These are phyloP conservation scores for Lactarius deliciosus DNA, from an alignment of 768 basidiomycete genomes.

Conservation along the genomic window DNA sequence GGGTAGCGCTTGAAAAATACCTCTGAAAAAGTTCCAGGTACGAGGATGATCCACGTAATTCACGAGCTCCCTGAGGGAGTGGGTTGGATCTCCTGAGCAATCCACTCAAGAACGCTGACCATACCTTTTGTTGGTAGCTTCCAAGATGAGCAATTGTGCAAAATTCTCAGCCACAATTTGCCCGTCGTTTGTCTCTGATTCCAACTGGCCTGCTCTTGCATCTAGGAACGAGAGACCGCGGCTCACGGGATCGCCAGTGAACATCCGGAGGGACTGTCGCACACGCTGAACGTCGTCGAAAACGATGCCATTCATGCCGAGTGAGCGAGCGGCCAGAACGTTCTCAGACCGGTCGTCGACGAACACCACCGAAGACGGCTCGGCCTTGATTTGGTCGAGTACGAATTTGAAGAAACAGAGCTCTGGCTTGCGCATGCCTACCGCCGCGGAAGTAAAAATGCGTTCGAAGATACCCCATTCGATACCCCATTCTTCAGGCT, in stretches of 20 bases:
- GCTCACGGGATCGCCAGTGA: conserved; percentile 47
- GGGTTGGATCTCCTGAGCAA: not conserved
- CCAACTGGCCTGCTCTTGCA: conserved; percentile 41
- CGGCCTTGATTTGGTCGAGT: conserved; percentile 43
- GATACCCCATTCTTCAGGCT: conserved; percentile 48
- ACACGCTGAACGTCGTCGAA: conserved; percentile 46
- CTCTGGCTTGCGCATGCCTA: conserved; percentile 56
- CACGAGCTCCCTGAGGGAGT: conserved; percentile 42
- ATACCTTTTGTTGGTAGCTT: conserved; percentile 48
- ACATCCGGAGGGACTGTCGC: conserved; percentile 46
- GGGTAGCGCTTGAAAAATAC: conserved; percentile 38
- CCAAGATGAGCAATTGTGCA: conserved; percentile 57
- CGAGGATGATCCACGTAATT: conserved; percentile 40
- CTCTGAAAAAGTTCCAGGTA: conserved; percentile 58
- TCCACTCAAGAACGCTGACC: conserved; percentile 11
- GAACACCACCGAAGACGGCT: conserved; percentile 51
- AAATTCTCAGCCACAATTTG: conserved; percentile 51
- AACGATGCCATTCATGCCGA: conserved; percentile 56
- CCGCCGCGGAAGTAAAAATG: conserved; percentile 52
- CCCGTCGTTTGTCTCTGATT: conserved; percentile 47
- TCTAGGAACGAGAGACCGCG: conserved; percentile 46
- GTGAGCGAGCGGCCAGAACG: conserved; percentile 54
- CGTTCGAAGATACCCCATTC: conserved; percentile 51
- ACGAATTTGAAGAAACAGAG: conserved; percentile 54
- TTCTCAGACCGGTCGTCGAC: conserved; percentile 63